Conservation (phyloP, 2,329 filamentous ascomycete species). For the Claviceps sp. region DNA sequence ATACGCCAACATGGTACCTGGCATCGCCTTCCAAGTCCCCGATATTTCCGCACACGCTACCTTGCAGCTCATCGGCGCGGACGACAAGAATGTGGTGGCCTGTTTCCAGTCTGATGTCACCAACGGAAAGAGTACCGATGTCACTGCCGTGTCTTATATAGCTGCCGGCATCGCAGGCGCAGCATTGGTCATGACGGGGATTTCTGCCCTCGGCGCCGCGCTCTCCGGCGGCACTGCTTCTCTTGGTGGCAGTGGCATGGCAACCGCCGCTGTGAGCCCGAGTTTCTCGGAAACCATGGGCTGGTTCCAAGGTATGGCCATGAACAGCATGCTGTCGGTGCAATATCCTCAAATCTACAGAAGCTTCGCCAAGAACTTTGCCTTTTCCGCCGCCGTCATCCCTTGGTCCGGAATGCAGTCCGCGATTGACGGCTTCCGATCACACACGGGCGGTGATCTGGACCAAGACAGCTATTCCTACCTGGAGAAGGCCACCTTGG, state of each 20-base stretch:
- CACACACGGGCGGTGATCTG: slow-evolving; percentile 71
- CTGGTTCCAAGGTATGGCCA: slow-evolving; percentile 87
- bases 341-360: slow-evolving; percentile 77
- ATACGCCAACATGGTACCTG: slow-evolving; percentile 64
- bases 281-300: slow-evolving; percentile 74
- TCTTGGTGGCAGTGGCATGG: slow-evolving; percentile 31
- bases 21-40: slow-evolving; percentile 80
- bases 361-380: slow-evolving; percentile 87
- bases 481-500: slow-evolving; percentile 62
- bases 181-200: slow-evolving; percentile 59
- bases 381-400: slow-evolving; percentile 74
- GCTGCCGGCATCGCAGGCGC: slow-evolving; percentile 77
- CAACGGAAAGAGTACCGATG: slow-evolving; percentile 72
- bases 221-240: slow-evolving; percentile 35
- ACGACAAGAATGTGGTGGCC: slow-evolving; percentile 51
- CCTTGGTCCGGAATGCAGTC: slow-evolving; percentile 69
- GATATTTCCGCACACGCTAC: slow-evolving; percentile 81
- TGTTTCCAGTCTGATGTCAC: slow-evolving; percentile 71
- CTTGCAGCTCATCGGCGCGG: slow-evolving; percentile 54
- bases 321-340: slow-evolving; percentile 93
- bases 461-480: slow-evolving; percentile 64
- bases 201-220: slow-evolving; percentile 53
- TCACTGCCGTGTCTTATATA: slow-evolving; percentile 68
- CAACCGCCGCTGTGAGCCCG: slow-evolving; percentile 57
- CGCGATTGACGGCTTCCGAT: slow-evolving; percentile 74